A percentile compares a stretch with the other conserved stretches of the same genome.
Evolutionary conservation across 164 flowering plant genomes (phyloP).

Genomic region (Euptelea pleiosperma): DNA sequence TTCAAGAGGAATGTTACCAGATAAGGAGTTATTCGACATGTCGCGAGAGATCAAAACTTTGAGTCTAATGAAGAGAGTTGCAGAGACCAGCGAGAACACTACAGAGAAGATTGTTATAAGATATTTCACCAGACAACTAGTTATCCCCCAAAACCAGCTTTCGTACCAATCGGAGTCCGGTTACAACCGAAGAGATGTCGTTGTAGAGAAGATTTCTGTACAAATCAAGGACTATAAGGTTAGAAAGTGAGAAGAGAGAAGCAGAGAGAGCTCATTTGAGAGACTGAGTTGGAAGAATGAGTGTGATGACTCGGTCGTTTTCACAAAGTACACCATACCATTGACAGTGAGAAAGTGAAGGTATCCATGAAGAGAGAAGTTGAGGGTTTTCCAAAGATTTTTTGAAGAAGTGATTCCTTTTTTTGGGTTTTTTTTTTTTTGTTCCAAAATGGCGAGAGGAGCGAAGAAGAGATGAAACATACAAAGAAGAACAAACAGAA

Average conservation of each 20-base stretch:
- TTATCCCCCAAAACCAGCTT: conserved; percentile 40
- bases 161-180: conserved; percentile 23
- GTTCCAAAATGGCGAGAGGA: conserved; percentile 8
- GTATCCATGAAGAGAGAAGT: conserved; percentile 46
- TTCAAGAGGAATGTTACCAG: conserved; percentile 52
- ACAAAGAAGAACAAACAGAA: background rate
- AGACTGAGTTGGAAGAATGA: conserved; percentile 36
- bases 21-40: conserved; percentile 57
- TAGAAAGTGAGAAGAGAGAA: conserved; percentile 41
- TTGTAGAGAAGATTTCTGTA: conserved; percentile 45
- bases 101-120: conserved; percentile 45
- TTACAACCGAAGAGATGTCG: conserved; percentile 28
- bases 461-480: conserved; percentile 10
- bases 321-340: conserved; percentile 62
- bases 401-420: conserved; percentile 41
- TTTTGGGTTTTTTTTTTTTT: conserved; percentile 27
- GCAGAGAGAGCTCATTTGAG: conserved; percentile 46
- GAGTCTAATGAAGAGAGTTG: conserved; percentile 33
- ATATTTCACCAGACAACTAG: conserved; percentile 45
- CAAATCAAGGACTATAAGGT: conserved; percentile 48
- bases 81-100: conserved; percentile 53
- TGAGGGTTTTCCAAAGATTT: conserved; percentile 36
- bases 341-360: conserved; percentile 35
- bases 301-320: conserved; percentile 35
- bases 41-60: conserved; percentile 43